A percentile compares a stretch with the other conserved stretches of the same genome.
Evolutionary conservation across 1,284 basidiomycete species (phyloP).

Genomic region (Rhodotorula sp.): DNA sequence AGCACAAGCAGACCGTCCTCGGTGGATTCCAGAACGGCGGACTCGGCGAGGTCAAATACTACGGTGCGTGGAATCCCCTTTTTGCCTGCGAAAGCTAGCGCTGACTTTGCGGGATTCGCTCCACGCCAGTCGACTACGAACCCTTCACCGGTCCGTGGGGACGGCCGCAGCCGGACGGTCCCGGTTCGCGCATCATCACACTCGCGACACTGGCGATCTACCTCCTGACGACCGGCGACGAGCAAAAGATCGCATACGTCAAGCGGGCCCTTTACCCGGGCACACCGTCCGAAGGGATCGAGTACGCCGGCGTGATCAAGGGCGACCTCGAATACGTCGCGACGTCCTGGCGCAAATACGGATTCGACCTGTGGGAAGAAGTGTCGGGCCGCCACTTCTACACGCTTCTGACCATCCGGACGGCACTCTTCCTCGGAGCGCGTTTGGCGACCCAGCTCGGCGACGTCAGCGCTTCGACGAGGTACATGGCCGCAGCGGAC

Average conservation of each 20-base stretch:
- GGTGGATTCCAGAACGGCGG: constrained; percentile 53
- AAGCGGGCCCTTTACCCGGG: constrained; percentile 47
- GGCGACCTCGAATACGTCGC: constrained; percentile 56
- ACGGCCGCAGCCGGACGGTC: constrained; percentile 50
- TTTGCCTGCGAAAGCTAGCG: too few relatives aligned
- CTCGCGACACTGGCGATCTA: constrained; percentile 52
- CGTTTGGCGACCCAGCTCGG: constrained; percentile 48
- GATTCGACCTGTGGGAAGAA: constrained; percentile 51
- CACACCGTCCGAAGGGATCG: constrained; percentile 30
- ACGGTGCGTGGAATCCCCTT: constrained; percentile 48
- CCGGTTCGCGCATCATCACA: constrained; percentile 53
- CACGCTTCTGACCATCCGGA: constrained; percentile 50
- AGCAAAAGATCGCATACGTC: constrained; percentile 49
- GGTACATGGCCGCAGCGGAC: constrained; percentile 47
- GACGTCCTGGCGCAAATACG: constrained; percentile 46
- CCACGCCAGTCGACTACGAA: constrained; percentile 14
- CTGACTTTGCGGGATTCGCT: too few relatives aligned
- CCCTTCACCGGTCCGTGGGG: constrained; percentile 38
- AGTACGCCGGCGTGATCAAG: constrained; percentile 50
- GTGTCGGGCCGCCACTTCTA: constrained; percentile 54
- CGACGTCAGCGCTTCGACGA: constrained; percentile 48
- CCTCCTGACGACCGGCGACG: constrained; percentile 49
- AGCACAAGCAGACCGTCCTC: constrained; percentile 50
- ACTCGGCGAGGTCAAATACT: constrained; percentile 58
- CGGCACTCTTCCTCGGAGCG: constrained; percentile 51